Evolutionary conservation across 345 rosid species (phyloP), one percentile per base, ranked within the genome.

Genomic region (Corchorus olitorius): DNA sequence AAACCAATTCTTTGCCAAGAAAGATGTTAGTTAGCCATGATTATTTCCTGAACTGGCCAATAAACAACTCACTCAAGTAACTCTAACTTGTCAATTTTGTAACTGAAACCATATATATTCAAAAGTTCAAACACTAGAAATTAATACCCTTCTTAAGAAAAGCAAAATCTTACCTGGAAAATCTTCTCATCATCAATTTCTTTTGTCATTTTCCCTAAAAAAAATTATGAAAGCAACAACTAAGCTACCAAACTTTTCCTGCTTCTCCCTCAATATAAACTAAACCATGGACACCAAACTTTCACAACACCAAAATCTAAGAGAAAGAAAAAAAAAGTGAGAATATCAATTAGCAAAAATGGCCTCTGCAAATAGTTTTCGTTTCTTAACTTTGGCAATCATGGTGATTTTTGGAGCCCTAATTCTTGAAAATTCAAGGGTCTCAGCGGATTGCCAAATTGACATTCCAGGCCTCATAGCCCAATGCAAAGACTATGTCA

Each of bases 401-500:
- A 52, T 70, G 61, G 9, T 52, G 16, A 4, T 70, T 34, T 48
- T 14, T 11, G 74, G 48, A 52, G 52, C 5, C 45, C 61, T 62
- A 2, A 19, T 8, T 34, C 14, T 62, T 0, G 3, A 4, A 61
- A 16, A 43, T 8, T 3, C 14, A 2, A 41, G 60, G 55, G 73
- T 35, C 4, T 70, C 46, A 17, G 73, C 10, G 3, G 27, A 70
- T 0, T 70, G 73, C 43, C 46, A 52, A 55, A 4, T 14, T 3
- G 35, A 16, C 17, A 34, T 79, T 12, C 67, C 27, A 0, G 74
- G 43, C 5, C 61, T 87, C 7, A 16, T 67, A 35, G 6, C 48
- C 8, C 37, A 65, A 10, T 84, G 89, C 50, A 67, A 20, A 1
- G 5, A 16, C 49, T 87, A 37, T 14, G 78, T 84, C 10, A 9